Conservation (phyloP, 1,284 basidiomycete genomes). For the Flammula alnicola region DNA sequence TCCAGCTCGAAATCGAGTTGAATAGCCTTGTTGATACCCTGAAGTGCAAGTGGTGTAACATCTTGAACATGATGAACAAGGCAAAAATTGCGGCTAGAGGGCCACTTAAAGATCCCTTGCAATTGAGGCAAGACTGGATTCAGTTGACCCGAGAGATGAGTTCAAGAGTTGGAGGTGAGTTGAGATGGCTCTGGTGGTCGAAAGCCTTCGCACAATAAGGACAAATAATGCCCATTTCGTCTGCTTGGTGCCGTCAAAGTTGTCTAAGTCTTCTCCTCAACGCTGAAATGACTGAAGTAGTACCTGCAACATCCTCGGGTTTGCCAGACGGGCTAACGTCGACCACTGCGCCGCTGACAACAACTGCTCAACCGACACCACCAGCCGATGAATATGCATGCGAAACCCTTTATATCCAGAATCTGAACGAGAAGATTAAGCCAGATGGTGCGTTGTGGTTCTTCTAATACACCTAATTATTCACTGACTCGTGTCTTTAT, state of each 20-base stretch:
- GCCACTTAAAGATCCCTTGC: no score
- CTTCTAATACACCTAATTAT: background rate
- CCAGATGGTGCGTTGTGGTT: constrained; percentile 62
- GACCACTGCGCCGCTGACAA: constrained; percentile 30
- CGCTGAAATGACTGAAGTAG: constrained; percentile 41
- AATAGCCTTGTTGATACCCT: no score
- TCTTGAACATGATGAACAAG: no score
- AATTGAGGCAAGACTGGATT: no score
- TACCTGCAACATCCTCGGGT: constrained; percentile 36
- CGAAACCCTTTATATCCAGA: constrained; percentile 96
- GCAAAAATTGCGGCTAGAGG: no score
- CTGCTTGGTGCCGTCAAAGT: background rate
- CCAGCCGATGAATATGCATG: constrained; percentile 56
- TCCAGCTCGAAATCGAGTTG: no score
- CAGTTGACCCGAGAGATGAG: no score
- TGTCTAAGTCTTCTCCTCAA: background rate
- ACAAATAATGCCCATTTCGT: constrained; percentile 13
- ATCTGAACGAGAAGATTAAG: constrained; percentile 97
- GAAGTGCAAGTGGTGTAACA: no score
- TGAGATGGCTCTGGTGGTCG: no score
- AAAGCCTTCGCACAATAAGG: constrained; percentile 18
- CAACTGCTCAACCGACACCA: constrained; percentile 30
- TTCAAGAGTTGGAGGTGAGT: no score
- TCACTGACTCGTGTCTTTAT: constrained; percentile 13
- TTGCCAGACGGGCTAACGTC: constrained; percentile 45